Base-by-base conservation (phyloP, 768 basidiomycete species). In the Trametes sanguinea region DNA sequence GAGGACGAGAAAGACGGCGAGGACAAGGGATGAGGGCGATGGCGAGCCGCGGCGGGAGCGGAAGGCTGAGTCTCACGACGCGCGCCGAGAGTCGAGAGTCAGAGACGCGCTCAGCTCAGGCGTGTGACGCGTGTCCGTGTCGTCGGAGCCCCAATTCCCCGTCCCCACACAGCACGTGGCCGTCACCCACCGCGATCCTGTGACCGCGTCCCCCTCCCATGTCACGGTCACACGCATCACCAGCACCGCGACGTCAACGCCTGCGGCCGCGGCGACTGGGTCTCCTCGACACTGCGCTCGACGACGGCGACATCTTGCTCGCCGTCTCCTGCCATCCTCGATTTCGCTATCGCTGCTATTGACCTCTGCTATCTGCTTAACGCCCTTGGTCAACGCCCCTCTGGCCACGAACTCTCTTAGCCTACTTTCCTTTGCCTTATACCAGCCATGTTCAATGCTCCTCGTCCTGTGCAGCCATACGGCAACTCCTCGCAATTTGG, bases 391-490 rank as follows among this genome's bases (percentile, higher is more conserved):
- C 17, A 27, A 6, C 3, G 8, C n/a, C 13, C 10, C 33, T 30
- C 32, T n/a, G 16, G 9, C 6, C 57, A 39, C 46, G 11, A 7
- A 29, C 17, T 30, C 16, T 30, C 35, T 22, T n/a, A 8, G 30
- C 32, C 47, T 50, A 43, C 40, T 44, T 29, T 40, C 39, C 14
- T 47, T 48, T 27, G 35, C 9, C 46, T 47, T 45, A 10, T 30
- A 9, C 29, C 46, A 46, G 42, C 32, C 54, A 94, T 94, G 91
- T 94, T 94, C 80, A 93, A 94, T 78, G 83, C 90, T 53, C 91
- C 91, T 56, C 83, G 92, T 53, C 85, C 86, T 44, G 84, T 81
- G 29, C 89, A 89, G 67, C 79, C 87, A 62, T 91, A 92, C 69
- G 78, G 80, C 51, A 76, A 80, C 39, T 79, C 80, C 17, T 79